A percentile compares a stretch with the other conserved stretches of the same genome.
phyloP scores from a whole-genome alignment of 768 basidiomycete species.

The Boletus rubropictus region DNA sequence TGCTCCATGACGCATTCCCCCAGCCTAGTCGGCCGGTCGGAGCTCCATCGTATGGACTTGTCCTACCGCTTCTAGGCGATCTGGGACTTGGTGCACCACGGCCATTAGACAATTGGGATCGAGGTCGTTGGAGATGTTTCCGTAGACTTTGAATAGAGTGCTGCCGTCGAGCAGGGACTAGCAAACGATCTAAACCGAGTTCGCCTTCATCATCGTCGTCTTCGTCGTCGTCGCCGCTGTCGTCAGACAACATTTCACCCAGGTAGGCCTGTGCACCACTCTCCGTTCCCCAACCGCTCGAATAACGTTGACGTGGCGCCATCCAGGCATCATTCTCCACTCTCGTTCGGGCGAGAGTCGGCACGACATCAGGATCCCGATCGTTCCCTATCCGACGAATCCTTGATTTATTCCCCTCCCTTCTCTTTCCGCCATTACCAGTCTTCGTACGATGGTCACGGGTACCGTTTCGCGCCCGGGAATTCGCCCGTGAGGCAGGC shows the following conservation, averaged over 20 bases:
- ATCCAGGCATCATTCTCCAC: conserved; percentile 55
- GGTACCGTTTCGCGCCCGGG: conserved; percentile 31
- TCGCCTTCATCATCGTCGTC: conserved; percentile 53
- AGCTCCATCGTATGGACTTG: conserved; percentile 14
- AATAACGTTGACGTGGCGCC: conserved; percentile 31
- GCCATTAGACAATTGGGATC: conserved; percentile 5
- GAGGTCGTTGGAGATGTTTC: conserved; percentile 45
- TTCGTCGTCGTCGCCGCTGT: conserved; percentile 33
- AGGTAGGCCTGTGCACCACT: conserved; percentile 10
- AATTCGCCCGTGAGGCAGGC: conserved; percentile 57
- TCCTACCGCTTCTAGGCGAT: conserved; percentile 15
- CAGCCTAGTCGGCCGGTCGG: conserved; percentile 8
- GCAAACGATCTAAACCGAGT: conserved; percentile 58
- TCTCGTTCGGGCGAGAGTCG: conserved; percentile 55
- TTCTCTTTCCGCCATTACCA: conserved; percentile 23
- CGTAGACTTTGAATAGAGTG: conserved; percentile 68
- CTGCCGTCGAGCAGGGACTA: conserved; percentile 67
- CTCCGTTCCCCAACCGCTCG: conserved; percentile 30
- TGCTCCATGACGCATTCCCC: conserved; percentile 20
- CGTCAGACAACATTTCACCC: conserved; percentile 16
- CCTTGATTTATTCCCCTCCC: conserved; percentile 12
- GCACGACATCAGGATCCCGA: conserved; percentile 39
- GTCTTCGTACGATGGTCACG: conserved; percentile 16
- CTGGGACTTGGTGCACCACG: conserved; percentile 12
- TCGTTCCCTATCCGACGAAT: conserved; percentile 25